Conservation (phyloP, 495 filamentous ascomycete genomes). For the Daldinia vernicosa region DNA sequence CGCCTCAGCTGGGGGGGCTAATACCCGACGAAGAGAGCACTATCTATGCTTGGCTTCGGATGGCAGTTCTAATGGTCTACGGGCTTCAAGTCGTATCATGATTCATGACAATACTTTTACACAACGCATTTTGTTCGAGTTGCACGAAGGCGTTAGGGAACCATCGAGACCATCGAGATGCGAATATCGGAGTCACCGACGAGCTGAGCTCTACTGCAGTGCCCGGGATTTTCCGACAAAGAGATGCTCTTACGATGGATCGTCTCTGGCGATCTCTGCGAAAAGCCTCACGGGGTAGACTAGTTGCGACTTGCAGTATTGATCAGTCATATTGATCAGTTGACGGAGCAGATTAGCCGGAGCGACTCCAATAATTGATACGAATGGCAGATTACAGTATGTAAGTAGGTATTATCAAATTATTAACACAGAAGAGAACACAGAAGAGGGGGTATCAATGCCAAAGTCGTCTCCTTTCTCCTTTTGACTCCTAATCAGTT, state of each 20-base stretch:
- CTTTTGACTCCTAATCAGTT: slow-evolving; percentile 44
- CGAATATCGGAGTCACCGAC: neutral
- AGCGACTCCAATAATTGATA: neutral
- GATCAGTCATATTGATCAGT: neutral
- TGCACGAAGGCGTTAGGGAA: neutral
- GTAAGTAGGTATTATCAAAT: slow-evolving; percentile 24
- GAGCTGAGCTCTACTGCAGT: neutral
- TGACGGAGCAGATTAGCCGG: neutral
- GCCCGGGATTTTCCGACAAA: neutral
- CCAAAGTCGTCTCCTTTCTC: slow-evolving; percentile 13
- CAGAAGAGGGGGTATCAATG: slow-evolving; percentile 34
- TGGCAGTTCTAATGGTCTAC: neutral
- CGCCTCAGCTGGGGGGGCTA: neutral
- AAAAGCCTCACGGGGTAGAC: neutral
- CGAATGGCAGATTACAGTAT: slow-evolving; percentile 17
- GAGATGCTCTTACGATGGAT: neutral
- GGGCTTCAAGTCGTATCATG: neutral
- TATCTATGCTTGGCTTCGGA: neutral
- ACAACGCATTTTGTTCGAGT: neutral
- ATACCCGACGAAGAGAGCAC: neutral
- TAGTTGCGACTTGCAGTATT: neutral
- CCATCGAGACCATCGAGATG: neutral
- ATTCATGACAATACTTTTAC: neutral
- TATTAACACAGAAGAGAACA: slow-evolving; percentile 34
- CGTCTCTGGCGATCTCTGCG: neutral